Base-by-base conservation (phyloP, 208 protist genomes). In the Lotmaria passim region DNA sequence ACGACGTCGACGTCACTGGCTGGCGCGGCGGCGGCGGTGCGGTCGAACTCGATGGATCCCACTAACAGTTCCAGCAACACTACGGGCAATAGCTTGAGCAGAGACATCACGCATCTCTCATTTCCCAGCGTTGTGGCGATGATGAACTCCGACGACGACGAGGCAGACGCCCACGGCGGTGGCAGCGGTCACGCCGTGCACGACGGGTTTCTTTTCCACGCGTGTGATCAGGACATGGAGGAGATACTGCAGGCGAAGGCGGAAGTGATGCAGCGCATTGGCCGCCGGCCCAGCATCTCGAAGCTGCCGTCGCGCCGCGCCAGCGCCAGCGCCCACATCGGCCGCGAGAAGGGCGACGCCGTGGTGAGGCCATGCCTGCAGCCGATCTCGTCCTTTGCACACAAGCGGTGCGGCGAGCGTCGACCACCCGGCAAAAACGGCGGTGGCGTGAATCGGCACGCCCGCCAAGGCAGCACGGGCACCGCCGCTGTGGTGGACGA, bases 331-430 rank as follows among this genome's bases (percentile, higher is more conserved):
- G 30, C 60, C 1, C 60, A 56, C 47, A 56, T 66, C 58, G 36
- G 23, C 39, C 1, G 38, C 8, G 28, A 34, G 2, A 14, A 3
- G 2, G 52, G 33, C 7, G 53, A 28, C n/a, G 8, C 26, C 10
- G 44, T 34, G 14, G 58, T 38, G n/a, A 38, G 44, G 34, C 60
- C 60, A 3, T 66, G 46, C 12, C 33, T 66, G 43, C 60, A 66
- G 60, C 17, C 60, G 33, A 66, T 47, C 26, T 66, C 60, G 33
- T 51, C 46, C 12, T 56, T 66, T 56, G 46, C 44, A n/a, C 56
- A 26, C 4, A 5, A 21, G 21, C 26, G 56, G 26, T 24, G 44
- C 1, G 41, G 50, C n/a, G n/a, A n/a, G n/a, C n/a, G n/a, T n/a
- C n/a, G n/a, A n/a, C n/a, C n/a, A n/a, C n/a, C n/a, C n/a, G 11